Conservation (phyloP, 176 grass and related monocot species). For the Oryza officinalis region DNA sequence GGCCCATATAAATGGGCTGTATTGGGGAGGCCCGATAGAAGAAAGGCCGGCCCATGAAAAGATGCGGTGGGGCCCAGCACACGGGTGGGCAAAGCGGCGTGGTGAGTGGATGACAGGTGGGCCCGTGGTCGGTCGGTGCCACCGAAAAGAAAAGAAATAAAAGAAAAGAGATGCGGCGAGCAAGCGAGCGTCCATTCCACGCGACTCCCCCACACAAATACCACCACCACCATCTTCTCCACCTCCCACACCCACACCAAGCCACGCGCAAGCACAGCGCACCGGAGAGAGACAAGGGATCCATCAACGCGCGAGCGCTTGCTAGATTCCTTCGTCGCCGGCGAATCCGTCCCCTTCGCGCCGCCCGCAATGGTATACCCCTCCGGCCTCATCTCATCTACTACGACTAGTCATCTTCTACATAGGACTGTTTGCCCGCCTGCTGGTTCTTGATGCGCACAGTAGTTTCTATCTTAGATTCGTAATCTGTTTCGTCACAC, state of each 20-base stretch:
- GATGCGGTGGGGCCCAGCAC: neutral
- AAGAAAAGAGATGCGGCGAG: constrained; percentile 31
- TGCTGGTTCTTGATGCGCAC: neutral
- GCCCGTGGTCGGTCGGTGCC: constrained; percentile 11
- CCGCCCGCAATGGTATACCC: constrained; percentile 26
- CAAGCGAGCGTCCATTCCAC: constrained; percentile 47
- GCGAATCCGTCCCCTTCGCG: neutral
- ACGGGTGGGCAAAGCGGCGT: neutral
- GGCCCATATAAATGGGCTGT: too few relatives aligned
- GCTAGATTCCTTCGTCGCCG: neutral
- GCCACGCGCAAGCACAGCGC: neutral
- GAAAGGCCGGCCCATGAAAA: neutral
- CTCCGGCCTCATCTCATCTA: neutral
- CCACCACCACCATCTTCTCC: neutral
- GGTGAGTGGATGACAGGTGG: constrained; percentile 1
- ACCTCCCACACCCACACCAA: neutral
- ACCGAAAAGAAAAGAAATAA: neutral
- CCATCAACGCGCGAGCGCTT: neutral
- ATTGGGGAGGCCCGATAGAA: neutral
- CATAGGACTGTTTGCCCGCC: neutral
- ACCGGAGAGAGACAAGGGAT: neutral
- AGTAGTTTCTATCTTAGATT: neutral
- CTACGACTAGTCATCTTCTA: too few relatives aligned
- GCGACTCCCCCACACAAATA: constrained; percentile 59
- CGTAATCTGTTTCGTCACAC: neutral